Evolutionary conservation across 306 rosid genomes (phyloP).

Genomic region (Inga leiocalycina): DNA sequence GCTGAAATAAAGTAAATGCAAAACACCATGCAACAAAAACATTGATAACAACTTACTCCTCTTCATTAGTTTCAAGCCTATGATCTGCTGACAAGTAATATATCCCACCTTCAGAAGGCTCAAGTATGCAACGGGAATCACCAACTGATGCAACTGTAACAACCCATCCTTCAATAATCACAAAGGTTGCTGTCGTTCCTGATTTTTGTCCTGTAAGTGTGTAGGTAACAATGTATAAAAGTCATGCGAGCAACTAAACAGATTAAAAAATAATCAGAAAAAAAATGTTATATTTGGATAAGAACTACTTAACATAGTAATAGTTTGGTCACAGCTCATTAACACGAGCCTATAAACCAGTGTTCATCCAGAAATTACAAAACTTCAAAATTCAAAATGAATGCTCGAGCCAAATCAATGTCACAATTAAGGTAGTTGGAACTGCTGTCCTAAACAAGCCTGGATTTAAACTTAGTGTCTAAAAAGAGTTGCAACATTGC

Average conservation of each 20-base stretch:
- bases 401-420: not conserved
- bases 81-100: slow-evolving; percentile 97
- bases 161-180: slow-evolving; percentile 96
- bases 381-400: not conserved
- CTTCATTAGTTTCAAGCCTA: slow-evolving; percentile 92
- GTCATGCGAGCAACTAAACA: slow-evolving; percentile 11
- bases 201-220: slow-evolving; percentile 69
- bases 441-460: not conserved
- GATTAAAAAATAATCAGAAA: not conserved
- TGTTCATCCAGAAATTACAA: not conserved
- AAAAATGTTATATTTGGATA: not conserved
- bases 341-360: not conserved
- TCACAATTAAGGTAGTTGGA: not conserved
- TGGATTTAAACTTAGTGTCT: not conserved
- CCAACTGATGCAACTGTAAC: slow-evolving; percentile 99
- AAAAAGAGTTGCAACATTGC: not conserved
- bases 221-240: slow-evolving; percentile 25
- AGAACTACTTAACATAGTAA: not conserved
- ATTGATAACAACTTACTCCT: slow-evolving; percentile 70
- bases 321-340: not conserved
- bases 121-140: slow-evolving; percentile 93
- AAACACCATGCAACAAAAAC: slow-evolving; percentile 18
- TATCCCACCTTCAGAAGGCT: slow-evolving; percentile 87
- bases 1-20: slow-evolving; percentile 20
- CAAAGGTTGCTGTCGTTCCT: slow-evolving; percentile 97